Evolutionary conservation across 2,329 filamentous ascomycete species (phyloP).

Genomic region (Verticillium zaregamsianum): DNA sequence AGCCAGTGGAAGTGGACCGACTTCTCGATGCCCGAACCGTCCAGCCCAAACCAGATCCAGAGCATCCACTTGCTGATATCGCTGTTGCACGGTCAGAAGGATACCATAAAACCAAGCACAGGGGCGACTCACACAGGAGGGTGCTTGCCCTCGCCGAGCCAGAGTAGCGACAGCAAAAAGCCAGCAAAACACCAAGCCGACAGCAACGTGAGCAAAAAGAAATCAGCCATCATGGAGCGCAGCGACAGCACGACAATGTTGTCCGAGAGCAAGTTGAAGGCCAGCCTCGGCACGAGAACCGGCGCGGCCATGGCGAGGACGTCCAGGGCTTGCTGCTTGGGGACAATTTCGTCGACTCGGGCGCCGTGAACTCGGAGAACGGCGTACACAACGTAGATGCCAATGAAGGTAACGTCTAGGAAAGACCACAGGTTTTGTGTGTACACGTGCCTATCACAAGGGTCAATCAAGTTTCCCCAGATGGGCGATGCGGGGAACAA

Average conservation of each 20-base stretch:
- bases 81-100: slow-evolving; percentile 19
- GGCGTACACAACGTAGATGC: slow-evolving; percentile 67
- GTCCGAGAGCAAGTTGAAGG: slow-evolving; percentile 78
- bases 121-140: slow-evolving; percentile 44
- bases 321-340: slow-evolving; percentile 66
- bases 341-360: slow-evolving; percentile 39
- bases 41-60: slow-evolving; percentile 88
- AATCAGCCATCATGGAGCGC: slow-evolving; percentile 81
- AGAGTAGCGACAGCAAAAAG: slow-evolving; percentile 73
- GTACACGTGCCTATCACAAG: slow-evolving; percentile 62
- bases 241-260: slow-evolving; percentile 81
- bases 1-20: slow-evolving; percentile 71
- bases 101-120: background rate
- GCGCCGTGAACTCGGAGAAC: slow-evolving; percentile 63
- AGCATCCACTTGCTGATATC: slow-evolving; percentile 89
- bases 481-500: slow-evolving; percentile 4
- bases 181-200: slow-evolving; percentile 81
- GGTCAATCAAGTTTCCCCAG: background rate
- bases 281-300: slow-evolving; percentile 71
- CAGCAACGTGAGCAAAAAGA: slow-evolving; percentile 70
- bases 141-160: slow-evolving; percentile 66
- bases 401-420: slow-evolving; percentile 73
- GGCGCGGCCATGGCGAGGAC: slow-evolving; percentile 77
- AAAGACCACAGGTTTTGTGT: slow-evolving; percentile 89
- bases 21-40: slow-evolving; percentile 61